Evolutionary conservation across 1,139 yeast species (phyloP), one percentile per base, ranked within the genome.

Genomic region (Pichia sp.): DNA sequence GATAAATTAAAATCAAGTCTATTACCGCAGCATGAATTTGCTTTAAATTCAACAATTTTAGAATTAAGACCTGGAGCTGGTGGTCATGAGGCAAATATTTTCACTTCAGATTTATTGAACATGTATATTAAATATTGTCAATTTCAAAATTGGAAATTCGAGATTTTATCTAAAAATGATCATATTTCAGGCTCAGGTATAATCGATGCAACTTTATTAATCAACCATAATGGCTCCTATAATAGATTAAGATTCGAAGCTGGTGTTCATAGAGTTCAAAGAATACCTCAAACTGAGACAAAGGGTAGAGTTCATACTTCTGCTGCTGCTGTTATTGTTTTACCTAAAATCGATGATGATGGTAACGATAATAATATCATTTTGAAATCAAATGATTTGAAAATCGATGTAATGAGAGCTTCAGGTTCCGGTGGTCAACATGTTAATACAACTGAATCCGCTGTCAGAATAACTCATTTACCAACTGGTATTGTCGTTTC

Each of bases 361-460:
- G 78, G 73, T 45, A 52, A 53, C 5, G 64, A 63, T 11, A 64
- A 64, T 14, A 69, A 62, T 30, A 63, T 62, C n/a, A 72, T 81
- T 15, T 86, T 91, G 62, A 79, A 77, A 15, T 86, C 93, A 0
- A 95, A 85, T 3, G 98, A 91, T 55, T 80, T 91, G 14, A 71
- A 96, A 47, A 77, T 91, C 5, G 98, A 93, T 60, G 86, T 93
- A 12, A 93, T 89, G 96, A 70, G 98, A 54, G 86, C 98, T 0
- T 79, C 96, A 41, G 99, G 98, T 3, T 84, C 94, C 50, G 99
- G 99, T 42, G 99, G 99, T 0, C 99, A 91, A 63, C 98, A 93
- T 59, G 99, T 91, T 36, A 91, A 93, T 58, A 91, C 96, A 17
- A 91, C 98, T 0, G 98, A 91, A 59, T 86, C 96, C 1, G 99